phyloP scores from a whole-genome alignment of 805 yeast genomes.

The Sungouiozyma intestinalis region DNA sequence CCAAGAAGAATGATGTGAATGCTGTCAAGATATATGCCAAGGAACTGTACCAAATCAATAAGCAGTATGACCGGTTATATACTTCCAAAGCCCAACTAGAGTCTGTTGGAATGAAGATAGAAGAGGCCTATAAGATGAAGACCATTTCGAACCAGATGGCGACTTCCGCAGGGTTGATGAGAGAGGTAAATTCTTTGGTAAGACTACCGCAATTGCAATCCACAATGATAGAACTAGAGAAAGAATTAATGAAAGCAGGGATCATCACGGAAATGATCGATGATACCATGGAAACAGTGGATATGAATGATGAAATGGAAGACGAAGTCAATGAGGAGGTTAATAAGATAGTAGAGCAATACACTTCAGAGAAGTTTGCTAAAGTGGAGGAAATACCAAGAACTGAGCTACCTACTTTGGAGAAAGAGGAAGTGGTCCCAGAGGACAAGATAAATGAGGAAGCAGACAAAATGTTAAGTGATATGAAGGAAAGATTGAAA shows the following conservation, averaged over 20 bases:
- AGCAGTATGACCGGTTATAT: conserved; percentile 63
- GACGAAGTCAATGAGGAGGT: conserved; percentile 59
- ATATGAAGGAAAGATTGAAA: conserved; percentile 80
- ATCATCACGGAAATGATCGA: conserved; percentile 92
- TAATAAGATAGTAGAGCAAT: conserved; percentile 45
- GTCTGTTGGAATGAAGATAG: conserved; percentile 77
- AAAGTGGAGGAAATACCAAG: conserved; percentile 31
- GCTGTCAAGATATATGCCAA: conserved; percentile 72
- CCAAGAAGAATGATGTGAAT: conserved; percentile 64
- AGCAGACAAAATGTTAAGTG: conserved; percentile 64
- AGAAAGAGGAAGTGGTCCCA: conserved; percentile 30
- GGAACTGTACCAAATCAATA: conserved; percentile 64
- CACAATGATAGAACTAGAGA: conserved; percentile 77
- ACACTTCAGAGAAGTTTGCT: conserved; percentile 34
- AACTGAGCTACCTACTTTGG: conserved; percentile 13
- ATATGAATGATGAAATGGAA: conserved; percentile 42
- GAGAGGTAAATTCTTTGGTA: conserved; percentile 73
- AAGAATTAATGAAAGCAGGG: conserved; percentile 77
- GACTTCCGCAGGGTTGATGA: conserved; percentile 71
- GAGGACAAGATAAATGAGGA: conserved; percentile 45
- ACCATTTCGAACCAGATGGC: conserved; percentile 76
- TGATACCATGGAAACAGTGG: conserved; percentile 67
- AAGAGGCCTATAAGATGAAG: conserved; percentile 81
- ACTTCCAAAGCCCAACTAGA: conserved; percentile 79
- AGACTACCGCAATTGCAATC: conserved; percentile 68